Evolutionary conservation across 2,329 filamentous ascomycete species (phyloP), one percentile per base, ranked within the genome.

Genomic region (Ceratocystis alfenasii): DNA sequence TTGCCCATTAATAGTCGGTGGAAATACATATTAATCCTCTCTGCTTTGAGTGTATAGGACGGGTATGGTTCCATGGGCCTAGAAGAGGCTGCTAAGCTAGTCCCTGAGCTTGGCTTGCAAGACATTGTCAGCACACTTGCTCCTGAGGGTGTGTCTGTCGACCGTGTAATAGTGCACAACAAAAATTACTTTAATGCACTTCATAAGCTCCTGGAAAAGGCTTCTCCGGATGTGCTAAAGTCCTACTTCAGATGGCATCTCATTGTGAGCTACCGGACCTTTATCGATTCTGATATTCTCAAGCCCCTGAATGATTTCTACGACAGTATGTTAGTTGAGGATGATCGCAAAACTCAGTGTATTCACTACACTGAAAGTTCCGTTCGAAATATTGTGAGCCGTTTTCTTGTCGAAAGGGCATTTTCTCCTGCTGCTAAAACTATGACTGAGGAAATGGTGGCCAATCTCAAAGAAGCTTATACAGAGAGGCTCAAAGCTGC

Each of bases 321-420:
- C 75, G 45, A 87, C 87, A 70, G 77, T 81, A 59, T 77, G 88
- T 4, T 77, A 78, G 82, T 84, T 1, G 79, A 78, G 22, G 76
- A 83, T 15, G 87, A 89, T 70, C 79, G 86, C 62, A 88, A 86
- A 86, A 79, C 85, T 70, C 84, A 78, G 5, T 89, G 87, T 70
- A 79, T 88, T 33, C 72, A 72, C 6, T 78, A 80, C 44, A 78
- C 86, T 4, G 84, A 87, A 69, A 72, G 74, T 25, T 80, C 81
- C 4, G 73, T 89, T 25, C 81, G 81, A 1, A 89, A 86, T 86
- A 85, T 87, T 62, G 75, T 88, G 17, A 87, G 85, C 71, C 82
- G 85, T 25, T 89, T 89, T 75, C 90, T 86, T 69, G 79, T 89
- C 1, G 81, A 89, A 68, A 83, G 83, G 62, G 80, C 85, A 0